These are phyloP conservation scores for Byssochlamys sp. DNA, from an alignment of 2,329 filamentous ascomycete genomes.

Conservation along the genomic window DNA sequence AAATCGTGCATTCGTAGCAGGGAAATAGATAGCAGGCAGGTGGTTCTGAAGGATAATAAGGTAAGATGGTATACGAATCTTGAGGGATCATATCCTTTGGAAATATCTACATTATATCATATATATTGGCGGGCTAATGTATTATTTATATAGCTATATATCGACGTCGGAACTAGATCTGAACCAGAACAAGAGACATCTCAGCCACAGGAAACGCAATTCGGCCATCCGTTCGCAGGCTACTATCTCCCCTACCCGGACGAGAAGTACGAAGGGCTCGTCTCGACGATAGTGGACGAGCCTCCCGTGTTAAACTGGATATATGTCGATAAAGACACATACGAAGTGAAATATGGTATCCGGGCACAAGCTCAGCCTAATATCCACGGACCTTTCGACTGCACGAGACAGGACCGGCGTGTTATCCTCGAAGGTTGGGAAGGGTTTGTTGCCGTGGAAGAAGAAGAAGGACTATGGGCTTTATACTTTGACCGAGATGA, in stretches of 20 bases:
- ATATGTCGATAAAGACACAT: constrained; percentile 47
- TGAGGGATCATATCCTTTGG: not conserved
- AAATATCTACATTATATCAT: not conserved
- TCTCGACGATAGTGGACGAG: constrained; percentile 20
- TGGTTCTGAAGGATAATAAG: constrained; percentile 40
- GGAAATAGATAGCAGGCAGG: constrained; percentile 36
- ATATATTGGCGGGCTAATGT: not conserved
- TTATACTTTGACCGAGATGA: constrained; percentile 21
- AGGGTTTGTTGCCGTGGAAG: constrained; percentile 41
- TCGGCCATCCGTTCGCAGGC: constrained; percentile 52
- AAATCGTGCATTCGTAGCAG: constrained; percentile 35
- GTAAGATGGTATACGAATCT: constrained; percentile 12
- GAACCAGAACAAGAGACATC: not conserved
- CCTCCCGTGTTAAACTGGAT: constrained; percentile 56
- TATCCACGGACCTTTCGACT: constrained; percentile 65
- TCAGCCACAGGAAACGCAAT: constrained; percentile 1
- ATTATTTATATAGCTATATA: not conserved
- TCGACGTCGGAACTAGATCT: not conserved
- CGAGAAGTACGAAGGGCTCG: constrained; percentile 42
- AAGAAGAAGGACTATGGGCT: constrained; percentile 21
- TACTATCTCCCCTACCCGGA: constrained; percentile 46
- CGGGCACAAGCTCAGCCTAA: constrained; percentile 58
- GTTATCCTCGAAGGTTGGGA: constrained; percentile 35
- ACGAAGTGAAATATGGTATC: constrained; percentile 48
- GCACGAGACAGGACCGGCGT: constrained; percentile 41